phyloP scores from a whole-genome alignment of 1,284 basidiomycete species.

The Puccinia novopanici region DNA sequence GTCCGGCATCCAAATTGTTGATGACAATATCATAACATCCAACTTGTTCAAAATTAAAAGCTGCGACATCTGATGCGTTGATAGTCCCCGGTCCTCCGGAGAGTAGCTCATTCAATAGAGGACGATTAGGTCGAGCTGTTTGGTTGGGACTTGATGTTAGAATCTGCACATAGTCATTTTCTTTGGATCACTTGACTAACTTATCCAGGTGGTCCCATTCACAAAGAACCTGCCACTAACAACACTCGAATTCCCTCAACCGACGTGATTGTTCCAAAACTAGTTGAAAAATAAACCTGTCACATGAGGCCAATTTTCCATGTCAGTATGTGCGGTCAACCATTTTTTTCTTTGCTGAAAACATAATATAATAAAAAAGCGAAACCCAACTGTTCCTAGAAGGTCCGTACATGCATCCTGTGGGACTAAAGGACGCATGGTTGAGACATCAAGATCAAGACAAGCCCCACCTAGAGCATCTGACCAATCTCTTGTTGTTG shows the following conservation, averaged over 20 bases:
- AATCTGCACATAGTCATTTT: not conserved
- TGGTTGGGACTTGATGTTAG: not conserved
- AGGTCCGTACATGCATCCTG: constrained; percentile 36
- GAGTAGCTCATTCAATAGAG: constrained; percentile 32
- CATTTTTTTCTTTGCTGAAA: constrained; percentile 5
- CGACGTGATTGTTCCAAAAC: constrained; percentile 17
- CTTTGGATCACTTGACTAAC: constrained; percentile 7
- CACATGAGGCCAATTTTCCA: not conserved
- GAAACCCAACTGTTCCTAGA: constrained; percentile 16
- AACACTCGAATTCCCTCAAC: constrained; percentile 7
- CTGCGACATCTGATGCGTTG: constrained; percentile 29
- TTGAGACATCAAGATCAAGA: constrained; percentile 34
- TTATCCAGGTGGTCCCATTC: constrained; percentile 39
- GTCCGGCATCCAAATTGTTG: constrained; percentile 58
- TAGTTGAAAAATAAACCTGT: constrained; percentile 30
- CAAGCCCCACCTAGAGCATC: constrained; percentile 36
- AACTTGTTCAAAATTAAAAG: constrained; percentile 32
- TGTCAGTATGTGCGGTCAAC: constrained; percentile 8
- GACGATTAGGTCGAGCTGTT: constrained; percentile 31
- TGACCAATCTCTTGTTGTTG: constrained; percentile 35
- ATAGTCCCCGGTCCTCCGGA: constrained; percentile 32
- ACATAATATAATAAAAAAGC: not conserved
- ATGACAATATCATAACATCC: constrained; percentile 53
- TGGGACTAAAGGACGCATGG: constrained; percentile 13
- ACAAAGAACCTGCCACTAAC: constrained; percentile 39